Conservation (phyloP, 352 stramenopile species). For the Phytophthora pseudosyringae region DNA sequence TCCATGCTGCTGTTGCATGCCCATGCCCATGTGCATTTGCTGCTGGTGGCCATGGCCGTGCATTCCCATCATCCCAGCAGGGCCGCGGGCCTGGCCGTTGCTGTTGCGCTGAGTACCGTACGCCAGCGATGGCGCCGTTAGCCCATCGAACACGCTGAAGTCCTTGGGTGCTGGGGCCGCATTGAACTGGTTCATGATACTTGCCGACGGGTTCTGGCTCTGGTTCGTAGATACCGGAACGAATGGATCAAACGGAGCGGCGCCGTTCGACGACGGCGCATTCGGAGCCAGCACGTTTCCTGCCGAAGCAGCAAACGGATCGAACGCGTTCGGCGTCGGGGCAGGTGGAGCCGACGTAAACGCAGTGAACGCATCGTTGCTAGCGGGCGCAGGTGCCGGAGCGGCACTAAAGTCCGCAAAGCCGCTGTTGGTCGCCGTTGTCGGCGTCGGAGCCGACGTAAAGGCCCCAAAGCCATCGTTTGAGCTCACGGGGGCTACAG, state of each 20-base stretch:
- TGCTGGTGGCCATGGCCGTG: conserved; percentile 29
- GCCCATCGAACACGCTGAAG: conserved; percentile 70
- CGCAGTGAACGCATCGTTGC: conserved; percentile 35
- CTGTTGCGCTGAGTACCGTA: conserved; percentile 34
- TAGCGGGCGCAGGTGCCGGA: conserved; percentile 22
- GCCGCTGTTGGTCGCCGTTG: conserved; percentile 23
- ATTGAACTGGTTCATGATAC: conserved; percentile 36
- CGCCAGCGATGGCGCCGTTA: conserved; percentile 41
- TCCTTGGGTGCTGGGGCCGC: conserved; percentile 41
- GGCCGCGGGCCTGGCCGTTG: conserved; percentile 30
- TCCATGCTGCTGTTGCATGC: conserved; percentile 34
- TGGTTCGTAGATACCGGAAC: conserved; percentile 23
- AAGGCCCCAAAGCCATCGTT: conserved; percentile 59
- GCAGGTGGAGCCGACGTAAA: conserved; percentile 39
- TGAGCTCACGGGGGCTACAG: conserved; percentile 12
- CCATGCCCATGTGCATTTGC: conserved; percentile 37
- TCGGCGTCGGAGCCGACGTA: conserved; percentile 22
- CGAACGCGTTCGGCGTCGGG: conserved; percentile 36
- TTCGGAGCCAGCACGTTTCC: conserved; percentile 19
- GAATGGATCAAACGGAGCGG: conserved; percentile 45
- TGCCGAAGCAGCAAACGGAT: conserved; percentile 36
- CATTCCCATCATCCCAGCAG: conserved; percentile 41
- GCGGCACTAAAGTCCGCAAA: conserved; percentile 54
- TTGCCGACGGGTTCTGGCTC: conserved; percentile 22
- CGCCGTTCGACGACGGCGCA: conserved; percentile 14